Conservation (phyloP, 345 rosid genomes). For the Hibiscus trionum region DNA sequence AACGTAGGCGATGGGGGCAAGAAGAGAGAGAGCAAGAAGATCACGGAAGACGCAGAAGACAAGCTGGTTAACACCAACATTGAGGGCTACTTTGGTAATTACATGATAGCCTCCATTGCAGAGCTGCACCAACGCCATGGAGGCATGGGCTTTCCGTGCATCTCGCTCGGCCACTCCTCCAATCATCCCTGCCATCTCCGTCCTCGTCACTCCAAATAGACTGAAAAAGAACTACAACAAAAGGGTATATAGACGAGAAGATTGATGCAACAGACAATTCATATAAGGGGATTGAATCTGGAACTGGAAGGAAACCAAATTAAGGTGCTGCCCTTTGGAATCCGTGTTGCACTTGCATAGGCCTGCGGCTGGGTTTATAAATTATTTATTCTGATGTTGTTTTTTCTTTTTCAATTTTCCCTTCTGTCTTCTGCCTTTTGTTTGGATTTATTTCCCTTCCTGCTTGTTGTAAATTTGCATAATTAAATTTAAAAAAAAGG, state of each 20-base stretch:
- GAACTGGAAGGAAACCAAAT: not conserved
- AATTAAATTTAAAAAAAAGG: too few species aligned
- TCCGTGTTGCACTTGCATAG: not conserved
- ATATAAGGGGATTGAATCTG: not conserved
- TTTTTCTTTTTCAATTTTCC: not conserved
- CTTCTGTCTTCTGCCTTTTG: not conserved
- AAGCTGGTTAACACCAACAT: slow-evolving; percentile 90
- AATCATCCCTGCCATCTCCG: slow-evolving; percentile 6
- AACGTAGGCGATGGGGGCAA: slow-evolving; percentile 75
- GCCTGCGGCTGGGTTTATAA: not conserved
- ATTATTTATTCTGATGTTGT: not conserved
- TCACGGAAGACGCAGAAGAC: slow-evolving; percentile 95
- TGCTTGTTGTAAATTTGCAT: too few species aligned
- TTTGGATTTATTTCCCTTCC: not conserved
- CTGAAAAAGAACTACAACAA: not conserved
- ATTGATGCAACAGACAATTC: not conserved
- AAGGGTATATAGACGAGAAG: not conserved
- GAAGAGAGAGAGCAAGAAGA: slow-evolving; percentile 83
- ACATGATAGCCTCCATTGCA: slow-evolving; percentile 91
- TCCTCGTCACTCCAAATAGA: not conserved
- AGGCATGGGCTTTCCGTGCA: slow-evolving; percentile 52
- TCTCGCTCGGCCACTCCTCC: slow-evolving; percentile 25
- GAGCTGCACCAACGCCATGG: slow-evolving; percentile 84
- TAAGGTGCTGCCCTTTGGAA: not conserved
- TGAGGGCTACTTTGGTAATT: slow-evolving; percentile 90